These are phyloP conservation scores for Areca catechu DNA, from an alignment of 176 grass and related monocot species.

Conservation along the genomic window DNA sequence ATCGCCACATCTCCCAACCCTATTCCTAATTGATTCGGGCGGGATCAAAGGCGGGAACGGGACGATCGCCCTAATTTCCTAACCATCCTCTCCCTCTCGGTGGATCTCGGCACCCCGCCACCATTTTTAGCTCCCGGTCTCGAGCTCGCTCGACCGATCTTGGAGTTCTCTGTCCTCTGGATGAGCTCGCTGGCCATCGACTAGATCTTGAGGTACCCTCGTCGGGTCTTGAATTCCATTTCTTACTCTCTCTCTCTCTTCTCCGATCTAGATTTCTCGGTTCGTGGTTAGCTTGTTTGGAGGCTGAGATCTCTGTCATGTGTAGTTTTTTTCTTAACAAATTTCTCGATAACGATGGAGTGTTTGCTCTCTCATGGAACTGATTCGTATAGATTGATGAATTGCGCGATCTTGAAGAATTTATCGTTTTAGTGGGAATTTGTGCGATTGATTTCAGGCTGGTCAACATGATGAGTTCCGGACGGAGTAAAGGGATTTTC, in stretches of 20 bases:
- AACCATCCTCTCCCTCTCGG: no score
- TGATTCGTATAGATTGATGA: no score
- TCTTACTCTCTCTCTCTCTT: not conserved
- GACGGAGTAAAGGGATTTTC: conserved; percentile 54
- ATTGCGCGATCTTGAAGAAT: not conserved
- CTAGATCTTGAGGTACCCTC: conserved; percentile 2
- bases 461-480: conserved; percentile 48
- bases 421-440: not conserved
- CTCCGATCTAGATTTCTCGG: not conserved
- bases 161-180: not conserved
- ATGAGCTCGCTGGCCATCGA: not conserved
- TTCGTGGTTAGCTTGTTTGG: not conserved
- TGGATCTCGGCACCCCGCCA: no score
- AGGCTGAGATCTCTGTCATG: not conserved
- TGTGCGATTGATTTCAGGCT: not conserved
- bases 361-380: no score
- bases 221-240: not conserved
- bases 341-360: no score
- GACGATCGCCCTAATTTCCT: no score
- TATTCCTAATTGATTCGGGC: no score
- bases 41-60: no score
- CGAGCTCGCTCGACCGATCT: no score
- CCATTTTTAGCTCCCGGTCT: no score
- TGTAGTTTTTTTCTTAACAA: not conserved
- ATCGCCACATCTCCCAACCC: no score